Base-by-base conservation (phyloP, 352 stramenopile genomes). In the Phytophthora multivora region DNA sequence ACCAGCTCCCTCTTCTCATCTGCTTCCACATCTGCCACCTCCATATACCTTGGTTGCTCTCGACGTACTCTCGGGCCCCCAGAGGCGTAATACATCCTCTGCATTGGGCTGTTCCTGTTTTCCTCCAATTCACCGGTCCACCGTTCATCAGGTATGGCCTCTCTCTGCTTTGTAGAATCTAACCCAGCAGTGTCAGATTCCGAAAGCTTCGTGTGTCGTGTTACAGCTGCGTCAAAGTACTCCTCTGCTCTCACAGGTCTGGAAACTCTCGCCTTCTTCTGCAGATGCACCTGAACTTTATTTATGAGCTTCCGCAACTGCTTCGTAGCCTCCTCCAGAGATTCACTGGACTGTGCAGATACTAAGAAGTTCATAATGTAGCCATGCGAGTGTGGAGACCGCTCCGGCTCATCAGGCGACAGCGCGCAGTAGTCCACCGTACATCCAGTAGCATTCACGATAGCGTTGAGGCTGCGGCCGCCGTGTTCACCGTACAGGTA, bases 361-460 rank as follows among this genome's bases (percentile, higher is more conserved):
- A 90, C 64, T 10, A 91, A 23, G 28, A 90, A 92, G 35, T 77
- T 85, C 73, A 90, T 83, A 18, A 77, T 59, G 61, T 73, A 88
- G 9, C 57, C 51, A 8, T 26, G 48, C 35, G 33, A 78, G 30
- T 49, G 50, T 1, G 65, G 66, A 15, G 55, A 73, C 15, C 73
- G 63, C 46, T 73, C 59, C 0, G 47, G 26, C n/a, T 89, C 80
- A 5, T 74, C 73, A 0, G 83, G 79, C 0, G 79, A 86, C 40
- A 83, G 54, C 4, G 83, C 77, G 10, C 83, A 91, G 48, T 90
- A 89, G 48, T 90, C 79, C 28, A 92, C 80, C 11, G 75, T 79
- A 39, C 77, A 88, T 4, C 61, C 75, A 0, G 77, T 87, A 3
- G 65, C 51, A 10, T 65, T 56, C 42, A 80, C 78, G 47, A 92